Base-by-base conservation (phyloP, 176 grass and related monocot genomes). In the Eleusine coracana region DNA sequence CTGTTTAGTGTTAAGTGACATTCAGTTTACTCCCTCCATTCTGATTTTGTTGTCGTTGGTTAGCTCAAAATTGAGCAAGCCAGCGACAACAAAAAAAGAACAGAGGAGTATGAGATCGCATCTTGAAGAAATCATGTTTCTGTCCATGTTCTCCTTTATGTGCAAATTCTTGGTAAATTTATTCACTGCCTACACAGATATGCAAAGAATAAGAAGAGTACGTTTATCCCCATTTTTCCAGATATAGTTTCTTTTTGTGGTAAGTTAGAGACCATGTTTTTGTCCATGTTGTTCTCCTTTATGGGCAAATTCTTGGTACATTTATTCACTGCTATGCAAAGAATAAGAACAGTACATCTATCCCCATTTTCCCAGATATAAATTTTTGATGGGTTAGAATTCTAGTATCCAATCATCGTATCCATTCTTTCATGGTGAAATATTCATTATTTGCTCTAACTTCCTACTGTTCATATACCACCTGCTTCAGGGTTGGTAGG, bases 121-220 rank as follows among this genome's bases (percentile, higher is more conserved):
- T 70, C 60, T 31, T 56, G 6, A 51, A 56, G 10, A 74, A 69
- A 37, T 2, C 9, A 3, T 51, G 42, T 25, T 71, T 15, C 8
- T 79, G 21, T 52, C 6, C 82, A 68, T 37, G 17, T 10, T 74
- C 34, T 55, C 21, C 20, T 48, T 40, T 40, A 27, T 20, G 65
- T 58, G 58, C 21, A 28, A 2, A 66, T 27, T 79, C 20, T 52
- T 44, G 25, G 45, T 56, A 20, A n/a, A 39, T 66, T 34, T 66
- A 42, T 59, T 74, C 41, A 10, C 11, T 38, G 9, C 18, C 68
- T 67, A 36, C 11, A 36, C 31, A 41, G 20, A 68, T 45, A 83
- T 73, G 10, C 51, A 73, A 56, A 6, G 23, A 52, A 11, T 58
- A 71, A n/a, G 29, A 87, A 58, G 11, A 59, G 66, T 65, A 65